Conservation (phyloP, 805 yeast species). For the Blastobotrys mokoenaii region DNA sequence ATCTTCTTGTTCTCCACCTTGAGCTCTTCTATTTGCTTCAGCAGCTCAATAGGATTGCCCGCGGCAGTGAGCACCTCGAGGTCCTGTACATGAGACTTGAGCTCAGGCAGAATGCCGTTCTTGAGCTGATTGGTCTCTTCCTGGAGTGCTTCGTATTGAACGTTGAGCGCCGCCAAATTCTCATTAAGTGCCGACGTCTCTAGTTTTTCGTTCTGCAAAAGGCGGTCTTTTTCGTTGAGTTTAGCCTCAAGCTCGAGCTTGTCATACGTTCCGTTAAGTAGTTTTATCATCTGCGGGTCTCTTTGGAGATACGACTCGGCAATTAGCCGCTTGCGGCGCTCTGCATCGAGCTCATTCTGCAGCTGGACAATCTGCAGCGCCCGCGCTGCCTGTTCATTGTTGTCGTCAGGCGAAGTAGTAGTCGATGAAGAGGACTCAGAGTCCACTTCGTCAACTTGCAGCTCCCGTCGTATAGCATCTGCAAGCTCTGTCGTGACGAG, state of each 20-base stretch:
- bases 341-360: conserved; percentile 25
- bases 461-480: conserved; percentile 31
- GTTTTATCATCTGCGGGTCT: conserved; percentile 5
- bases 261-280: conserved; percentile 6
- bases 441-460: conserved; percentile 16
- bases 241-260: conserved; percentile 23
- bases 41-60: conserved; percentile 24
- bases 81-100: conserved; percentile 18
- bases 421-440: background rate
- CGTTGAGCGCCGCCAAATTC: conserved; percentile 21
- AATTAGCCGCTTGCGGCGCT: conserved; percentile 25
- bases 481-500: conserved; percentile 31
- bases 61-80: conserved; percentile 21
- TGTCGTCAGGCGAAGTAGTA: conserved; percentile 7
- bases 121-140: conserved; percentile 16
- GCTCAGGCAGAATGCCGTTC: conserved; percentile 20
- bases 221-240: conserved; percentile 23
- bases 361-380: conserved; percentile 20
- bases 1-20: conserved; percentile 27
- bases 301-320: conserved; percentile 15
- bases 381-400: conserved; percentile 6
- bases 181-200: conserved; percentile 20
- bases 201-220: conserved; percentile 15
- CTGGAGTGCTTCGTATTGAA: conserved; percentile 23
- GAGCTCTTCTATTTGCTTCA: conserved; percentile 25